Base-by-base conservation (phyloP, 2,329 filamentous ascomycete species). In the Gaeumannomyces tritici region DNA sequence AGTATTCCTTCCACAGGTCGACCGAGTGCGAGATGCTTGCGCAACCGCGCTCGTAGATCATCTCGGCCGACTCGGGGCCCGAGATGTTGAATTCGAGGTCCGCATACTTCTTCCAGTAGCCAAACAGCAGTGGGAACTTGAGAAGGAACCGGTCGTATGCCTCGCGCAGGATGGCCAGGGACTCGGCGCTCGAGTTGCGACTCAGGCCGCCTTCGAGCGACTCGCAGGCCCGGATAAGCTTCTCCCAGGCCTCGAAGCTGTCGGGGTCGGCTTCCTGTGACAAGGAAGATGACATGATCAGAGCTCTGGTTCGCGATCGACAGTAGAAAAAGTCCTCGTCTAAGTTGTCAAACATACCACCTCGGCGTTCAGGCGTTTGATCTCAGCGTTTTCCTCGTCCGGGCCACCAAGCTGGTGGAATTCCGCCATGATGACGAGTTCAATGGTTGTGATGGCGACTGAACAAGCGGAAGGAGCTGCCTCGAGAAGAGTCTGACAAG, bases 61-160 rank as follows among this genome's bases (percentile, higher is more conserved):
- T 96, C 75, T 98, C 95, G 62, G 95, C 95, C 56, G 93, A 93
- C 79, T 99, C 95, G 6, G 95, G 96, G 24, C 95, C 95, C 5
- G 92, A 92, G 67, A 99, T 96, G 60, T 92, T 92, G 77, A 99
- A 99, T 72, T 99, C 95, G 66, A 96, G 83, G 71, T 98, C 93
- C 71, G 95, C 95, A 82, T 98, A 99, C 74, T 97, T 98, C 80
- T 98, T 98, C 95, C 95, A 99, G 79, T 98, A 99, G 61, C 93
- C 95, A 71, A 98, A 99, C 54, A 98, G 85, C 13, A 98, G 83
- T 3, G 95, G 95, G 67, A 97, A 99, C 72, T 96, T 97, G 65
- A 90, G 85, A 27, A 99, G 88, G 72, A 99, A 96, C 59, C 89
- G 86, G 74, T 99, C 93, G 79, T 96, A 98, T 65, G 90, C 86